A percentile compares a stretch with the other conserved stretches of the same genome.
phyloP scores from a whole-genome alignment of 2,329 filamentous ascomycete species.

The Alternaria longipes region DNA sequence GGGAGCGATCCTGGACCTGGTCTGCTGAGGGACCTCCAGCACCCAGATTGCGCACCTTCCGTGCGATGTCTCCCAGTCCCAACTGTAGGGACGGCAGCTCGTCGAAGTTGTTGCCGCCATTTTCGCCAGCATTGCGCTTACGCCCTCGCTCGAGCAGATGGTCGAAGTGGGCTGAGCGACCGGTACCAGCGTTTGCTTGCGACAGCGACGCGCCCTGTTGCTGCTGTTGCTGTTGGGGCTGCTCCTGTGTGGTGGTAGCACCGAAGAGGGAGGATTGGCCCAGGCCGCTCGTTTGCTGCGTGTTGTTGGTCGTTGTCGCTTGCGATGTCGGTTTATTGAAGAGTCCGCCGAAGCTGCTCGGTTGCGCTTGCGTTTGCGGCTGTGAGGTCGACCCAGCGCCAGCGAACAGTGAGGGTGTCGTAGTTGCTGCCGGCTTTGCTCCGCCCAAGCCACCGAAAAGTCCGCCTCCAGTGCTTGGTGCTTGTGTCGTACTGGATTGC shows the following conservation, averaged over 20 bases:
- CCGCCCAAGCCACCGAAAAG: slow-evolving; percentile 43
- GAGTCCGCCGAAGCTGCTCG: slow-evolving; percentile 31
- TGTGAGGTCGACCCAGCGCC: slow-evolving; percentile 35
- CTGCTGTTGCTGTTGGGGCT: slow-evolving; percentile 32
- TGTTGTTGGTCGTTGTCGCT: slow-evolving; percentile 35
- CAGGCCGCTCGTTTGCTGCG: slow-evolving; percentile 41
- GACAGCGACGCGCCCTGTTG: slow-evolving; percentile 45
- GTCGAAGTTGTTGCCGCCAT: slow-evolving; percentile 67
- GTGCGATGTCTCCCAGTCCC: slow-evolving; percentile 85
- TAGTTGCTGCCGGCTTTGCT: slow-evolving; percentile 48
- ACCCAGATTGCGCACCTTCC: slow-evolving; percentile 78
- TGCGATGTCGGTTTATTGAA: slow-evolving; percentile 41
- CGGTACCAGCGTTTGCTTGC: slow-evolving; percentile 43
- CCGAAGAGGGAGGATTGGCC: slow-evolving; percentile 41
- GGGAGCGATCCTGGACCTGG: slow-evolving; percentile 53
- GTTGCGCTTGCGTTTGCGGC: slow-evolving; percentile 38
- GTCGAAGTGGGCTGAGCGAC: slow-evolving; percentile 69
- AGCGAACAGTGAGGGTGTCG: slow-evolving; percentile 38
- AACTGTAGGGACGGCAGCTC: slow-evolving; percentile 91
- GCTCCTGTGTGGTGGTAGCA: slow-evolving; percentile 37
- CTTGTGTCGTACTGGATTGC: slow-evolving; percentile 36
- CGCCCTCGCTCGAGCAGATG: slow-evolving; percentile 70
- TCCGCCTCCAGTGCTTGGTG: slow-evolving; percentile 43
- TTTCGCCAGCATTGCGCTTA: slow-evolving; percentile 74
- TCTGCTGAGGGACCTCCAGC: slow-evolving; percentile 72